phyloP scores from a whole-genome alignment of 129 eudicot genomes.

The Lactuca sativa region DNA sequence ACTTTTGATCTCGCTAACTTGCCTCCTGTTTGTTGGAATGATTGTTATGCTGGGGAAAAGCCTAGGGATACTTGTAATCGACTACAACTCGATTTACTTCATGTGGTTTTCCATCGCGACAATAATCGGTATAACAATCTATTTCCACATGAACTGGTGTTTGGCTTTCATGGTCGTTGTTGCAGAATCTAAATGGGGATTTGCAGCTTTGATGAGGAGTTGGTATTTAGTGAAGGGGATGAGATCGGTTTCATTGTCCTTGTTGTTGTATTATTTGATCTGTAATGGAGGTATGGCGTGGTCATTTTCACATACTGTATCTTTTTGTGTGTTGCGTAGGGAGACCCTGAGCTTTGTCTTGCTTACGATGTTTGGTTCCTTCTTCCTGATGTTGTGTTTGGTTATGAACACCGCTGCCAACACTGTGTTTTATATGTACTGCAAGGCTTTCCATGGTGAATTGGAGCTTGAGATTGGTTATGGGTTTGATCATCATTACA shows the following conservation, averaged over 20 bases:
- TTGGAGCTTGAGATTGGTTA: conserved; percentile 58
- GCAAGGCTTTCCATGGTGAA: conserved; percentile 74
- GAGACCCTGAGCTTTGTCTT: conserved; percentile 30
- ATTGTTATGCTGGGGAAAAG: not conserved
- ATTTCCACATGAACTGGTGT: conserved; percentile 49
- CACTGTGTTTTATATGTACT: conserved; percentile 63
- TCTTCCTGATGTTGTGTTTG: conserved; percentile 43
- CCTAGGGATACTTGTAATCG: conserved; percentile 27
- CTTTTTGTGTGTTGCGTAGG: conserved; percentile 19
- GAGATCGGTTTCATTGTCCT: conserved; percentile 32
- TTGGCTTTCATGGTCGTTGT: conserved; percentile 46
- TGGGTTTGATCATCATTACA: conserved; percentile 57
- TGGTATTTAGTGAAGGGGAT: conserved; percentile 44
- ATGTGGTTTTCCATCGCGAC: conserved; percentile 2
- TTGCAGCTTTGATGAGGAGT: conserved; percentile 48
- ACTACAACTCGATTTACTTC: conserved; percentile 22
- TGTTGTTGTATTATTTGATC: conserved; percentile 32
- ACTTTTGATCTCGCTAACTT: not conserved
- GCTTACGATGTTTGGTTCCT: conserved; percentile 40
- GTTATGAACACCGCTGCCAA: conserved; percentile 41
- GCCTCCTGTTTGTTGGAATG: not conserved
- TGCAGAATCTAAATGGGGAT: conserved; percentile 66
- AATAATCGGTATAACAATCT: conserved; percentile 5
- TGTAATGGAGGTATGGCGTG: conserved; percentile 23
- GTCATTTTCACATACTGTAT: conserved; percentile 12